These are phyloP conservation scores for Fusarium sarcochroum DNA, from an alignment of 2,329 filamentous ascomycete species.

Conservation along the genomic window DNA sequence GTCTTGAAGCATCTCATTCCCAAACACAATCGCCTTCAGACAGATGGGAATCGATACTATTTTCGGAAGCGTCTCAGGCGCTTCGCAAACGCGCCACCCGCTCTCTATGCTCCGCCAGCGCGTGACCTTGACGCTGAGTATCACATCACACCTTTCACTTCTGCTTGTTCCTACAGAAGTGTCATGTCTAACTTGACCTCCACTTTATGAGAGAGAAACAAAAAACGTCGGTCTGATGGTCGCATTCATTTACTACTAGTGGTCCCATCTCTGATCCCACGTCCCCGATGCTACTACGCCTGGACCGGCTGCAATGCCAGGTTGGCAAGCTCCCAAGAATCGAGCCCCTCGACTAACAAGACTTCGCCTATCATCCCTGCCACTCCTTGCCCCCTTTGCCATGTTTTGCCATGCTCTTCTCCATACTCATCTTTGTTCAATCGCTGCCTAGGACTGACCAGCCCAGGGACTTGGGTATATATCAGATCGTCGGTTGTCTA, in stretches of 20 bases:
- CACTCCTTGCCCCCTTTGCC: slow-evolving; percentile 1
- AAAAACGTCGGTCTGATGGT: slow-evolving; percentile 28
- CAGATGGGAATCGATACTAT: slow-evolving; percentile 38
- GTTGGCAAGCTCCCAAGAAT: slow-evolving; percentile 12
- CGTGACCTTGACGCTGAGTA: slow-evolving; percentile 1
- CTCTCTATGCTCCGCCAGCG: slow-evolving; percentile 15
- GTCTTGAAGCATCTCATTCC: slow-evolving; percentile 25
- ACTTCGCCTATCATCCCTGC: slow-evolving; percentile 12
- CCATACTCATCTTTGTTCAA: slow-evolving; percentile 4
- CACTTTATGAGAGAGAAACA: background rate
- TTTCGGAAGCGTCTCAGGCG: slow-evolving; percentile 47
- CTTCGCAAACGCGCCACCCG: slow-evolving; percentile 43
- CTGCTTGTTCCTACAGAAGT: background rate
- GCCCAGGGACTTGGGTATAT: slow-evolving; percentile 1
- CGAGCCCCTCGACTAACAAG: slow-evolving; percentile 6
- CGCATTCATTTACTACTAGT: slow-evolving; percentile 20
- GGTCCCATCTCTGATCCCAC: slow-evolving; percentile 37
- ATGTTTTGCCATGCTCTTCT: background rate
- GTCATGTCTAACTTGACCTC: no score
- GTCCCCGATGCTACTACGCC: slow-evolving; percentile 32
- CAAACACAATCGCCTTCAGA: slow-evolving; percentile 39
- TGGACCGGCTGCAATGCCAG: slow-evolving; percentile 21
- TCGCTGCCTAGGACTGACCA: background rate
- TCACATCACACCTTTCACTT: background rate
- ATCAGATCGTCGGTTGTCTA: slow-evolving; percentile 9